phyloP scores from a whole-genome alignment of 1,284 basidiomycete species.

The Fomitopsis pinicola region DNA sequence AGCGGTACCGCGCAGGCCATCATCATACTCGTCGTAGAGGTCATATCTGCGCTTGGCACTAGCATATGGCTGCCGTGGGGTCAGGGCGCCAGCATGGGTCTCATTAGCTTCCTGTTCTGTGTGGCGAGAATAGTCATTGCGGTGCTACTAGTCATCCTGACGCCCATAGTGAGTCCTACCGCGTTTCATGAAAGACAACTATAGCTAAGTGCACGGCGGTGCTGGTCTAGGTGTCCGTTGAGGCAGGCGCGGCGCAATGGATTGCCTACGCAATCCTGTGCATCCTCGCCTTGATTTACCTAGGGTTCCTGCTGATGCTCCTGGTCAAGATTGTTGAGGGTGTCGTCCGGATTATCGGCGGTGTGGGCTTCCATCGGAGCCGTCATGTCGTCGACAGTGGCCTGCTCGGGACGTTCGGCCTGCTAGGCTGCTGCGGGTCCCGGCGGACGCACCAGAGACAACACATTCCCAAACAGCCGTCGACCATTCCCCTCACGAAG shows the following conservation, averaged over 20 bases:
- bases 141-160: constrained; percentile 85
- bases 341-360: constrained; percentile 71
- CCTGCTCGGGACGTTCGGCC: constrained; percentile 75
- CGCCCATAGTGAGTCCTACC: constrained; percentile 67
- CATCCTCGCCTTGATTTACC: constrained; percentile 82
- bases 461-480: constrained; percentile 18
- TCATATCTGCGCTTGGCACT: constrained; percentile 78
- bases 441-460: constrained; percentile 38
- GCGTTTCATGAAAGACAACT: constrained; percentile 5
- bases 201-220: background rate
- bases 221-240: constrained; percentile 67
- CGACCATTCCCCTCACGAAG: constrained; percentile 27
- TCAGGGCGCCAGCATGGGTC: constrained; percentile 92
- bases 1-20: constrained; percentile 91
- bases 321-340: constrained; percentile 84
- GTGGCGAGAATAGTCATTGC: constrained; percentile 87
- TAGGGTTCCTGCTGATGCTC: constrained; percentile 78
- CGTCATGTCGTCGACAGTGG: constrained; percentile 79
- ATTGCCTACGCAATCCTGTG: constrained; percentile 90
- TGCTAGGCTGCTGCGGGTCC: constrained; percentile 70
- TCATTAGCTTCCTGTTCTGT: constrained; percentile 88
- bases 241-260: constrained; percentile 79
- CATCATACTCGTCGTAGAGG: constrained; percentile 83
- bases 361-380: constrained; percentile 83
- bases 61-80: constrained; percentile 97